Base-by-base conservation (phyloP, 1,284 basidiomycete genomes). In the Ceratobasidium sp. region DNA sequence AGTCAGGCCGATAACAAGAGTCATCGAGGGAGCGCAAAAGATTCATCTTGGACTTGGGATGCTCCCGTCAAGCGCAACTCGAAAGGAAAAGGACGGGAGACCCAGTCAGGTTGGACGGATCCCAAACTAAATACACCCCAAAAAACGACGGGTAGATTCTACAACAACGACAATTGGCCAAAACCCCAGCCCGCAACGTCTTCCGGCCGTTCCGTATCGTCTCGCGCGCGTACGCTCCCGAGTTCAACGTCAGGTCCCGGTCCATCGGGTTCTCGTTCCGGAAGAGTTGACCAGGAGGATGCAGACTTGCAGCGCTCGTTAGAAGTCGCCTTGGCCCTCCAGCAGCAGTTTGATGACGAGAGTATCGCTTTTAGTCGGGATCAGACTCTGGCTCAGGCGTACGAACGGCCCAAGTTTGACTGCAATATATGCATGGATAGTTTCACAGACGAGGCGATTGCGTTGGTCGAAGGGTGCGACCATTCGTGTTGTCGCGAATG, bases 401-500 rank as follows among this genome's bases (percentile, higher is more conserved):
- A 28, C 4, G 57, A 71, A 30, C 26, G 46, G 10, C 69, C 45
- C 1, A 77, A 80, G 28, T 89, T 89, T 74, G 78, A 83, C 30
- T 91, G 89, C 75, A 80, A 82, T 4, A 82, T 90, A 39, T 91
- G 90, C 76, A 78, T 88, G 61, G 88, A 90, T 5, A 78, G 82
- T 1, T 77, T 81, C 43, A 79, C 82, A 0, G 81, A 85, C 69
- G 85, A 87, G 73, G 76, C 82, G 61, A 80, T 87, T 18, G 83
- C 85, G 28, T 79, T 77, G 18, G 76, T 89, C 8, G 80, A 83
- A 0, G 77, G 74, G 1, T 91, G 89, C 76, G 75, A 78, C 4
- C 89, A 91, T 76, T 72, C 73, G n/a, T 87, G 86, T 77, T 90
- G 89, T 77, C 81, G 87, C 72, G 77, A 80, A 1, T 91, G 90